phyloP scores from a whole-genome alignment of 2,329 filamentous ascomycete species.

The Penicillium sp. region DNA sequence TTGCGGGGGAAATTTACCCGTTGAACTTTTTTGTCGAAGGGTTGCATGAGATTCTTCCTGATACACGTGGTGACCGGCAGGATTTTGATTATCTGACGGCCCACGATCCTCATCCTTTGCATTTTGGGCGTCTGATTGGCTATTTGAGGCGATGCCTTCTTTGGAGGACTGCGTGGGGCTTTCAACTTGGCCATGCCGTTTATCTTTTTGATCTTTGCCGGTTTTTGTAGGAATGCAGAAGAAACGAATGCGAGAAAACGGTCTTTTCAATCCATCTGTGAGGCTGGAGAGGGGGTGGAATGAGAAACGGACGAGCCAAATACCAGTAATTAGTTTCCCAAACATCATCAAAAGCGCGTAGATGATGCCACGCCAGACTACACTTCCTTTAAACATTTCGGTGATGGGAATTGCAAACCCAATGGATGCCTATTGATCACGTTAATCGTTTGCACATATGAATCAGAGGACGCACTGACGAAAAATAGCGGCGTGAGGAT shows the following conservation, averaged over 20 bases:
- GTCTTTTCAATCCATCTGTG: slow-evolving; percentile 6
- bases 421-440: slow-evolving; percentile 50
- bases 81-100: too few species aligned
- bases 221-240: slow-evolving; percentile 5
- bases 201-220: too few species aligned
- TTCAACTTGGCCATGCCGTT: too few species aligned
- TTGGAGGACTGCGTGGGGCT: too few species aligned
- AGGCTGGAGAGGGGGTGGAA: slow-evolving; percentile 9
- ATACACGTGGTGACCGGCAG: too few species aligned
- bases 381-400: slow-evolving; percentile 60
- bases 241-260: not conserved
- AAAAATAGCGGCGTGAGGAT: slow-evolving; percentile 73
- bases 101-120: too few species aligned
- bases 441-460: not conserved
- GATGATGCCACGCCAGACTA: slow-evolving; percentile 71
- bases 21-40: too few species aligned
- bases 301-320: slow-evolving; percentile 54
- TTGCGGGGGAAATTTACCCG: too few species aligned
- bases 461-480: slow-evolving; percentile 41
- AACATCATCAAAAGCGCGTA: slow-evolving; percentile 70
- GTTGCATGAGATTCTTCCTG: too few species aligned
- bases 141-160: too few species aligned
- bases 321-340: slow-evolving; percentile 59
- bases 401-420: slow-evolving; percentile 77
- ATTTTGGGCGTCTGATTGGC: too few species aligned